Evolutionary conservation across 352 stramenopile genomes (phyloP), one percentile per base, ranked within the genome.

Genomic region (Albugo candida): DNA sequence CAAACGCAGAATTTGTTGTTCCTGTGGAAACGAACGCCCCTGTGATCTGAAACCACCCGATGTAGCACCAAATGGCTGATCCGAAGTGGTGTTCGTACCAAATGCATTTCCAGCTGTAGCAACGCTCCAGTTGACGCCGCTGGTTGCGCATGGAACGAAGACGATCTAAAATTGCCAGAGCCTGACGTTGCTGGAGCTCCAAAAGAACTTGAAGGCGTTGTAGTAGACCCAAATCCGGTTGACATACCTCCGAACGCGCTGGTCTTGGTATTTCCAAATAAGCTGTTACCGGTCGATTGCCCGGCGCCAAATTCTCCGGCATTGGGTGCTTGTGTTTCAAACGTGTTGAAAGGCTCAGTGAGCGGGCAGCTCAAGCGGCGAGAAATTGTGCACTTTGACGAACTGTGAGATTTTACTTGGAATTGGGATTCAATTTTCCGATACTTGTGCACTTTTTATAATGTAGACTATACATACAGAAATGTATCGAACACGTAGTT

Each of bases 81-180:
- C 17, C 16, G 41, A 19, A 13, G 45, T n/a, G 24, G 42, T n/a
- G 3, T 34, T 47, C 11, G 37, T 53, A 13, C 52, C 52, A 51
- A 58, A 58, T 13, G 64, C 61, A 34, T 52, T 53, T 35, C 60
- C 59, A 35, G 61, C 61, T 16, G 74, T 75, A 1, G 60, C 68
- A 39, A 77, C 17, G 61, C 63, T 2, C 61, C 63, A 20, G 49
- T 59, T n/a, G 50, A 31, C 24, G 24, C 3, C 3, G 24, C 8
- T 10, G 24, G 24, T 31, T 31, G 24, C 3, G 48, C 34, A 59
- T 55, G 2, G 44, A 21, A 52, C 63, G 60, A 78, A 77, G 50
- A 51, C 60, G 45, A 44, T 70, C 61, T n/a, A 63, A 43, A 19
- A 24, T 38, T 52, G 39, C 69, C 65, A 64, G 82, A 84, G n/a